Evolutionary conservation across 345 rosid genomes (phyloP).

Genomic region (Citrus unshiu): DNA sequence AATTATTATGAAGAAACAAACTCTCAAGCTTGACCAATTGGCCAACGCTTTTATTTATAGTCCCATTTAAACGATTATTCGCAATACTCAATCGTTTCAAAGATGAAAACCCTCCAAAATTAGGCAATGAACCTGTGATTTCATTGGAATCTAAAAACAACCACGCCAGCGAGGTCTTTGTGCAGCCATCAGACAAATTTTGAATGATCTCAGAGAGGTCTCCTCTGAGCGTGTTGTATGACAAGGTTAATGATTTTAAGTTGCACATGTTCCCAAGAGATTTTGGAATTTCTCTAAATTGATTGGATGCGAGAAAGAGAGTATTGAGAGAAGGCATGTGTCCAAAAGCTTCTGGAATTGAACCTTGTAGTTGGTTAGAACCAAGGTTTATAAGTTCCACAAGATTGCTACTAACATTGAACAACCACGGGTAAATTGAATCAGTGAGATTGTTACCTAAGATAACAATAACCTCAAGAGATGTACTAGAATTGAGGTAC

Average conservation of each 20-base stretch:
- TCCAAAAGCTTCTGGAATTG: neutral
- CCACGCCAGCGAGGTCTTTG: constrained; percentile 1
- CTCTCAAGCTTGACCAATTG: neutral
- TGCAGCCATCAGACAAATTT: constrained; percentile 1
- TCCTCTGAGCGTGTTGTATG: neutral
- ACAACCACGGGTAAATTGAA: neutral
- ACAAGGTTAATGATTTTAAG: neutral
- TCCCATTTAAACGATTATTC: neutral
- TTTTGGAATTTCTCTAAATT: neutral
- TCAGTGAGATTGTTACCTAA: neutral
- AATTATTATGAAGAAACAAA: neutral
- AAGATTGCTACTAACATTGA: neutral
- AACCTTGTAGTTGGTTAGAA: neutral
- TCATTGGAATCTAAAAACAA: neutral
- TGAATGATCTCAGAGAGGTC: neutral
- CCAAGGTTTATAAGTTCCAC: neutral
- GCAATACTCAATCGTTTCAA: neutral
- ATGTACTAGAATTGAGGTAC: neutral
- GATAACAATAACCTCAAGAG: neutral
- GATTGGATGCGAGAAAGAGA: neutral
- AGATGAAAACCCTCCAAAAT: neutral
- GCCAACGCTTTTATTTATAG: neutral
- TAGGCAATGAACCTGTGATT: constrained; percentile 15
- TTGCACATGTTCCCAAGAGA: neutral
- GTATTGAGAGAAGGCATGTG: neutral